Base-by-base conservation (phyloP, 371 early-diverging fungal species). In the Mucor velutinosus region DNA sequence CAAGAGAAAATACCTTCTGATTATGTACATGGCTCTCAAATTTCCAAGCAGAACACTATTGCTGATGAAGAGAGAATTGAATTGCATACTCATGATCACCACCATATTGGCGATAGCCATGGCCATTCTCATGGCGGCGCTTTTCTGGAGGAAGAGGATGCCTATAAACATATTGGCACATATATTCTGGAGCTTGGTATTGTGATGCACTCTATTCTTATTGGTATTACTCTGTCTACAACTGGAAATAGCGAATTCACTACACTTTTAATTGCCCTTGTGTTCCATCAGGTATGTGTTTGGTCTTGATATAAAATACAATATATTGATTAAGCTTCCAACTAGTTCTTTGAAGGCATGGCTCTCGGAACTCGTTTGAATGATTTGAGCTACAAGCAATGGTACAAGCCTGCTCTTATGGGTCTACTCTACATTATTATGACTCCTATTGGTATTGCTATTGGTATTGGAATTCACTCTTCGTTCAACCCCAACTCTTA, bases 131-230 rank as follows among this genome's bases (percentile, higher is more conserved):
- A 87, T 62, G 73, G 77, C 15, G 77, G 79, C 12, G 75, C 80
- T 27, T 75, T 86, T 30, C 62, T 84, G 21, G 75, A 79, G 27
- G 66, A 63, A 32, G 77, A 70, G 7, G 70, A 73, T 4, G 62
- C 69, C 2, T 69, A 75, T 19, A 66, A 71, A n/a, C 71, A 76
- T 51, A 74, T 82, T 65, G 81, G 81, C 32, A 85, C 84, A 0
- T 77, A 84, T 68, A 83, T 95, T 33, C 82, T 97, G 21, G 96
- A 97, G 68, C 68, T 89, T 17, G 94, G 95, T 69, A 93, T 97
- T 67, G 80, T 91, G 7, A 78, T 93, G 63, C 97, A 96, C 73
- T 95, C 95, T 1, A 78, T 97, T 51, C 84, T 96, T 57, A 93
- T 97, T 65, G 97, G 96, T 7, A 68, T 95, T 29, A 83, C 94